These are phyloP conservation scores for Amanita rimosa DNA, from an alignment of 768 basidiomycete species.

Conservation along the genomic window DNA sequence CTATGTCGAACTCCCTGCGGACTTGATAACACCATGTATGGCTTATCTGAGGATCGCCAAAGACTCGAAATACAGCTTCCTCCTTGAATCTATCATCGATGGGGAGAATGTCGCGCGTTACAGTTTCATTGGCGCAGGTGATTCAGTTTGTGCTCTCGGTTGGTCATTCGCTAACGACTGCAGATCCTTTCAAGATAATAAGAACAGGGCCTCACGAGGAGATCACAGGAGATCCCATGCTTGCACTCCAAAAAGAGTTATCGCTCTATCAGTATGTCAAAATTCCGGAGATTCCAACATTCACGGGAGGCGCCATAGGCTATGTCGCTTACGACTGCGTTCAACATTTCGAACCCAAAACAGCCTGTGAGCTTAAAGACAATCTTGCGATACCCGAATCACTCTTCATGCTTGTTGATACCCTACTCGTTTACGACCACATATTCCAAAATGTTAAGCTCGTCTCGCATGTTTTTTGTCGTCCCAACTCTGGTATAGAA, in stretches of 20 bases:
- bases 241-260: constrained; percentile 76
- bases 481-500: constrained; percentile 49
- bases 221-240: constrained; percentile 78
- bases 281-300: constrained; percentile 85
- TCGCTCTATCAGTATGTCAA: constrained; percentile 81
- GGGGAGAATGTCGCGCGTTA: constrained; percentile 91
- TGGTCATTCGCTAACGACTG: not conserved
- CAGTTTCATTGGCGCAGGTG: constrained; percentile 94
- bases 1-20: constrained; percentile 87
- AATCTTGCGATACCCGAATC: constrained; percentile 86
- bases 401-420: constrained; percentile 94
- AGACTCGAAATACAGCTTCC: constrained; percentile 88
- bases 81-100: constrained; percentile 85
- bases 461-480: constrained; percentile 91
- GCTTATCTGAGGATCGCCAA: constrained; percentile 91
- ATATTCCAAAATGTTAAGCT: constrained; percentile 91
- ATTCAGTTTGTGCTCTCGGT: constrained; percentile 1
- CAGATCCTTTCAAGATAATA: constrained; percentile 90
- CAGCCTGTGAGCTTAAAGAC: constrained; percentile 64
- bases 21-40: constrained; percentile 93
- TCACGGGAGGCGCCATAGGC: constrained; percentile 96
- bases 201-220: constrained; percentile 83
- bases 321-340: constrained; percentile 97
- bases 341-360: constrained; percentile 94
- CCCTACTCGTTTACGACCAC: constrained; percentile 94